A percentile compares a stretch with the other conserved stretches of the same genome.
Evolutionary conservation across 1,284 basidiomycete species (phyloP).

Genomic region (Mycena sp.): DNA sequence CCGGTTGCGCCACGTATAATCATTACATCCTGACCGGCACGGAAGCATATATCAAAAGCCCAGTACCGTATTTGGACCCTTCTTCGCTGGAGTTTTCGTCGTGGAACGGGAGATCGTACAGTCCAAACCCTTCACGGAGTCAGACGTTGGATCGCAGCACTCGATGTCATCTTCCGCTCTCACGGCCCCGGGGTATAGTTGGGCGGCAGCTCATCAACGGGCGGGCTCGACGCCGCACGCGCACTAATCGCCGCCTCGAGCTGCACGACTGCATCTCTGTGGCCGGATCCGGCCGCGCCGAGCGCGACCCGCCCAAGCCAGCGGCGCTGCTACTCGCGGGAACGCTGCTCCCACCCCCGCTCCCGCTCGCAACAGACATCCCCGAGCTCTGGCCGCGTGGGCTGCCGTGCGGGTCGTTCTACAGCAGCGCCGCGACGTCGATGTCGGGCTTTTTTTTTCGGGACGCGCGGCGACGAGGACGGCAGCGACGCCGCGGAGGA

Average conservation of each 20-base stretch:
- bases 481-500: background rate
- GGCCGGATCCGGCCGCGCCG: background rate
- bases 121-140: too few species aligned
- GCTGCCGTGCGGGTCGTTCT: background rate
- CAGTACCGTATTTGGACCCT: too few species aligned
- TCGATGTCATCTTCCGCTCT: background rate
- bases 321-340: background rate
- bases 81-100: too few species aligned
- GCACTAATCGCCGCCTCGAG: background rate
- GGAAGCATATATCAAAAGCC: too few species aligned
- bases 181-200: background rate
- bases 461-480: background rate
- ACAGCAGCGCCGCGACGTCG: background rate
- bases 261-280: background rate
- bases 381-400: background rate
- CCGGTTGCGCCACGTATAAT: too few species aligned
- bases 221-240: background rate
- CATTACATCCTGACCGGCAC: too few species aligned
- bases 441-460: background rate
- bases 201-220: background rate
- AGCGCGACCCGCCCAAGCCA: background rate
- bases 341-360: too few species aligned
- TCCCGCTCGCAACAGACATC: background rate
- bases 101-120: too few species aligned
- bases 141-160: too few species aligned